These are phyloP conservation scores for Paraphaeosphaeria sporulosa DNA, from an alignment of 2,329 filamentous ascomycete genomes.

Conservation along the genomic window DNA sequence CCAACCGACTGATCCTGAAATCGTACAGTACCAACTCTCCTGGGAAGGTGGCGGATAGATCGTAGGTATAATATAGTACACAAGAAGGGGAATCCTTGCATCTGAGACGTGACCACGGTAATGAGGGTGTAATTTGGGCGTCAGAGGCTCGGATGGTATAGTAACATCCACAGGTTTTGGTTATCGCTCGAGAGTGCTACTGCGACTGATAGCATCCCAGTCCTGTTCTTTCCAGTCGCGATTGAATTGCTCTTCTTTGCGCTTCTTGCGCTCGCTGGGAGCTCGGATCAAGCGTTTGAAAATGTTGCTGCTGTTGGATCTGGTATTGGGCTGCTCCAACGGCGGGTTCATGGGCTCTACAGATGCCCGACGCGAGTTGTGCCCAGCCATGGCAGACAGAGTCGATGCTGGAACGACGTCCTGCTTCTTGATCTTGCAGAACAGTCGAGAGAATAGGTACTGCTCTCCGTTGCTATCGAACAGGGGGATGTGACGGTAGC, in stretches of 20 bases:
- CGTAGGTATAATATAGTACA: constrained; percentile 25
- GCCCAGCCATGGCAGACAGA: constrained; percentile 28
- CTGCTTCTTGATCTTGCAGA: constrained; percentile 82
- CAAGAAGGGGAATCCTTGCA: constrained; percentile 29
- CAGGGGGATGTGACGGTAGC: constrained; percentile 90
- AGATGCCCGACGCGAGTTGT: constrained; percentile 34
- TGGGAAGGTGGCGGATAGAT: constrained; percentile 18
- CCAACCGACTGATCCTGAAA: neutral
- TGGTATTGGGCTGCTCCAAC: constrained; percentile 42
- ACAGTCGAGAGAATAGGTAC: constrained; percentile 92
- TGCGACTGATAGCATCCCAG: constrained; percentile 43
- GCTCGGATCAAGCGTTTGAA: constrained; percentile 55
- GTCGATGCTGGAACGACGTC: constrained; percentile 54
- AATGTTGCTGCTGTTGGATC: constrained; percentile 42
- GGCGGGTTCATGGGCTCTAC: constrained; percentile 37
- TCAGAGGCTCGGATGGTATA: constrained; percentile 22
- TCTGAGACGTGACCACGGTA: constrained; percentile 22
- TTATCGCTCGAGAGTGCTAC: constrained; percentile 46
- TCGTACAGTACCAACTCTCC: constrained; percentile 18
- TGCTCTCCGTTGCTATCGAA: constrained; percentile 89
- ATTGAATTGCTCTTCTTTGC: constrained; percentile 39
- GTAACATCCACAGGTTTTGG: constrained; percentile 23
- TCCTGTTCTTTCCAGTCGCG: constrained; percentile 45
- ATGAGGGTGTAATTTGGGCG: constrained; percentile 22
- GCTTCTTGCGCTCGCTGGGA: constrained; percentile 52